Percentiles rank a stretch among this genome's conserved stretches.
Conservation (phyloP, 192 early-diverging fungal species). For the Coemansia sp. region DNA sequence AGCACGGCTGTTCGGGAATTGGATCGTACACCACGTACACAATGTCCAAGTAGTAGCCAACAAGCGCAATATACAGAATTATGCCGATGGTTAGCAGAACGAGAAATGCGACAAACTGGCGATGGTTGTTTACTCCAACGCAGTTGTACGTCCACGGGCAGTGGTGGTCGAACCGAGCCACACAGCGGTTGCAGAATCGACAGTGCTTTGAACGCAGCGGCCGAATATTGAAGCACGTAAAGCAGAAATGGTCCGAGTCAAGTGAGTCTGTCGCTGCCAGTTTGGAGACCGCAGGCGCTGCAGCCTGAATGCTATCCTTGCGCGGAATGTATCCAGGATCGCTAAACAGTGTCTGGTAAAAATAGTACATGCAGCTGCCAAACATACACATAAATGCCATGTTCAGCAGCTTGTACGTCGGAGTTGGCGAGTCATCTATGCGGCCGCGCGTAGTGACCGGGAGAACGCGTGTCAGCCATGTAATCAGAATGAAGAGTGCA, state of each 20-base stretch:
- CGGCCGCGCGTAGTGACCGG: conserved; percentile 57
- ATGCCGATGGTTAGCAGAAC: conserved; percentile 63
- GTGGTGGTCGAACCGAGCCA: conserved; percentile 93
- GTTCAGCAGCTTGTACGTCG: conserved; percentile 54
- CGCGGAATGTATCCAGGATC: conserved; percentile 82
- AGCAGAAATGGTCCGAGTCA: conserved; percentile 80
- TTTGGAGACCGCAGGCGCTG: conserved; percentile 37
- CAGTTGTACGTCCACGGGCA: conserved; percentile 98
- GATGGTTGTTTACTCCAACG: conserved; percentile 86
- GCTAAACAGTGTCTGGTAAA: conserved; percentile 69
- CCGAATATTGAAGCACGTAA: conserved; percentile 76
- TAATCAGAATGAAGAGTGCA: conserved; percentile 66
- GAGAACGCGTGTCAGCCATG: conserved; percentile 68
- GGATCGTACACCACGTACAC: conserved; percentile 58
- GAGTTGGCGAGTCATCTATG: conserved; percentile 25
- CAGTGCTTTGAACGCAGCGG: conserved; percentile 96
- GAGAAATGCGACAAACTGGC: conserved; percentile 81
- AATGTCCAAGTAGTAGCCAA: conserved; percentile 58
- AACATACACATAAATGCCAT: conserved; percentile 67
- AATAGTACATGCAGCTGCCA: conserved; percentile 64
- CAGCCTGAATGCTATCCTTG: conserved; percentile 36
- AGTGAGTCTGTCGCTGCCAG: conserved; percentile 70
- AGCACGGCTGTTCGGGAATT: conserved; percentile 58
- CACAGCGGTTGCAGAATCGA: conserved; percentile 88
- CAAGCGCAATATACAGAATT: conserved; percentile 61